Percentiles rank a stretch among this genome's conserved stretches.
These are phyloP conservation scores for Elongisporangium anandrum DNA, from an alignment of 352 stramenopile species.

Conservation along the genomic window DNA sequence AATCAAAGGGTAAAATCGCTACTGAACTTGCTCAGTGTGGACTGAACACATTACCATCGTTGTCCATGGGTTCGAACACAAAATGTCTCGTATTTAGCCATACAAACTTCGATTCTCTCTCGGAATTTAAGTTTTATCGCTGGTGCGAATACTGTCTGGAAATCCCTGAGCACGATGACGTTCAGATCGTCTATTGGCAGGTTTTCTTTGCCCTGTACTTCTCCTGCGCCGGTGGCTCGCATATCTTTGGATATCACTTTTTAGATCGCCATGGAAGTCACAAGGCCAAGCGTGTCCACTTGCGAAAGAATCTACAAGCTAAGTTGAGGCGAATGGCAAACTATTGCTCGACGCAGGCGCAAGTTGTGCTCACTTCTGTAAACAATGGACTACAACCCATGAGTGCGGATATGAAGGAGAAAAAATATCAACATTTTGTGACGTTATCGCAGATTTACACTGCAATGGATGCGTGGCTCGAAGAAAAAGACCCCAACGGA, in stretches of 20 bases:
- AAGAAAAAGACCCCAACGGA: conserved; percentile 73
- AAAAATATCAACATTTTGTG: conserved; percentile 47
- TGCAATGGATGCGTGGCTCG: conserved; percentile 85
- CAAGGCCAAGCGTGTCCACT: conserved; percentile 32
- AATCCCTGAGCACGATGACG: conserved; percentile 40
- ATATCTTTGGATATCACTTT: conserved; percentile 63
- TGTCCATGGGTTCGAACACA: conserved; percentile 6
- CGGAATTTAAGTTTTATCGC: conserved; percentile 64
- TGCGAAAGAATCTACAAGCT: conserved; percentile 44
- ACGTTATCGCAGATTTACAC: conserved; percentile 66
- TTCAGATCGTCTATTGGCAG: conserved; percentile 67
- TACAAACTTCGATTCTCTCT: conserved; percentile 51
- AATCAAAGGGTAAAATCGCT: conserved; percentile 47
- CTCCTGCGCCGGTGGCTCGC: conserved; percentile 35
- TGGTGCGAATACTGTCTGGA: conserved; percentile 66
- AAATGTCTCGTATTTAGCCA: conserved; percentile 31
- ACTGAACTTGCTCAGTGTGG: conserved; percentile 30
- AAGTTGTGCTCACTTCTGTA: conserved; percentile 47
- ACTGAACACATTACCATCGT: conserved; percentile 18
- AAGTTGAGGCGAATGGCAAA: conserved; percentile 54
- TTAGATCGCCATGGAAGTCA: conserved; percentile 33
- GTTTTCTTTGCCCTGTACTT: conserved; percentile 74
- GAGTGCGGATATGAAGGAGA: conserved; percentile 32
- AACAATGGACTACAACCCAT: conserved; percentile 3
- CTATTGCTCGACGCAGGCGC: conserved; percentile 62